Base-by-base conservation (phyloP, 1,284 basidiomycete genomes). In the Mycena citricolor region DNA sequence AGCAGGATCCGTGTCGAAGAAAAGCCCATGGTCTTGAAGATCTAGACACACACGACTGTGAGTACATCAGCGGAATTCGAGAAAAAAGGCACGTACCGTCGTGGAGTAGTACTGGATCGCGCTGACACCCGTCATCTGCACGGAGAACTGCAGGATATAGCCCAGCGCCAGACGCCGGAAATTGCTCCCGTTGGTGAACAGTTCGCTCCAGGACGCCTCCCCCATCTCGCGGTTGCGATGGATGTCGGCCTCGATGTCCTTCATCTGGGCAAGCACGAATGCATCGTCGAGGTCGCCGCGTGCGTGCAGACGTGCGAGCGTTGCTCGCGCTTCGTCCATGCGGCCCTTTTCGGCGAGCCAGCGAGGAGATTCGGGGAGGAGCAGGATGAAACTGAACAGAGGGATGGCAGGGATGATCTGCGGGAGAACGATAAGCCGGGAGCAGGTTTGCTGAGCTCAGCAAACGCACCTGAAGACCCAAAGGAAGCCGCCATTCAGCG, bases 321-420 rank as follows among this genome's bases (percentile, higher is more conserved):
- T 64, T 13, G 45, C 39, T 8, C 56, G 59, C 1, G 8, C 2
- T 36, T 49, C 47, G 5, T 76, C 69, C 49, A 71, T 58, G 4
- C 71, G 64, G 32, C 77, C 78, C 52, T 73, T 74, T 56, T 78
- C 74, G 45, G 79, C 80, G 29, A 83, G 67, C 74, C 76, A 82
- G 10, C 83, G 71, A 2, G 81, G 81, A 62, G 68, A 70, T 53
- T 70, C 67, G 7, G 68, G 68, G n/a, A 70, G 59, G 8, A 70
- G 47, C 1, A 69, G 51, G 33, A 81, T 79, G 53, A 81, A 74
- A n/a, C 73, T 61, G 21, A 77, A 68, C 4, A 85, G 64, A 0
- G 81, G 81, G 4, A 83, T 40, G 12, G 79, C 73, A 20, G 68
- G 68, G 16, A 68, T 39, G 33, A 70, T 69, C 65, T 69, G 24